These are phyloP conservation scores for Agaricus blazei DNA, from an alignment of 768 basidiomycete species.

Conservation along the genomic window DNA sequence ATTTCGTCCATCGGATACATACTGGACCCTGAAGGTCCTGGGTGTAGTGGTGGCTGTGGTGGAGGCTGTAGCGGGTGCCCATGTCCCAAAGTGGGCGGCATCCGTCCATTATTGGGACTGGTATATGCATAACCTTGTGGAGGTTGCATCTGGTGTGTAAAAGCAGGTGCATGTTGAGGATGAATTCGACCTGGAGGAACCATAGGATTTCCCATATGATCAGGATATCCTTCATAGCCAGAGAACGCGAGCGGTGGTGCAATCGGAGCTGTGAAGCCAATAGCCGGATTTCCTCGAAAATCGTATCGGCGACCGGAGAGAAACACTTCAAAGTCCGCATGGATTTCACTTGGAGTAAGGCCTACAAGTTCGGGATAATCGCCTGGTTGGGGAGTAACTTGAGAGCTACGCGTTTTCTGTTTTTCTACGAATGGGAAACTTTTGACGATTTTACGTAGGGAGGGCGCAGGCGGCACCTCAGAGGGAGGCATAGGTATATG, in stretches of 20 bases:
- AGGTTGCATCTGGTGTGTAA: constrained; percentile 5
- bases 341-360: constrained; percentile 43
- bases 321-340: constrained; percentile 50
- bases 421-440: constrained; percentile 41
- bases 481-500: constrained; percentile 53
- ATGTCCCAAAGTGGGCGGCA: constrained; percentile 7
- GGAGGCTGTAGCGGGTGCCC: not conserved
- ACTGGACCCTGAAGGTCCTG: constrained; percentile 1
- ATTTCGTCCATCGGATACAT: constrained; percentile 11
- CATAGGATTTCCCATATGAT: constrained; percentile 7
- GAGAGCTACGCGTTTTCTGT: constrained; percentile 15
- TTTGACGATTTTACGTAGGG: constrained; percentile 64
- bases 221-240: constrained; percentile 5
- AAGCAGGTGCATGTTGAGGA: constrained; percentile 7
- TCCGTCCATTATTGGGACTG: not conserved
- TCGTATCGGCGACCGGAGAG: constrained; percentile 34
- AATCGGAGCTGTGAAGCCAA: constrained; percentile 4
- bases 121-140: constrained; percentile 3
- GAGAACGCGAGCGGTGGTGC: constrained; percentile 1
- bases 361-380: constrained; percentile 43
- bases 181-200: constrained; percentile 11
- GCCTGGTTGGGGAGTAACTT: constrained; percentile 20
- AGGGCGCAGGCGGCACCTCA: constrained; percentile 44
- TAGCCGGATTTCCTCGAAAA: constrained; percentile 4
- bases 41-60: not conserved